A percentile compares a stretch with the other conserved stretches of the same genome.
Evolutionary conservation across 2,329 filamentous ascomycete genomes (phyloP).

Genomic region (Diaporthe longicolla): DNA sequence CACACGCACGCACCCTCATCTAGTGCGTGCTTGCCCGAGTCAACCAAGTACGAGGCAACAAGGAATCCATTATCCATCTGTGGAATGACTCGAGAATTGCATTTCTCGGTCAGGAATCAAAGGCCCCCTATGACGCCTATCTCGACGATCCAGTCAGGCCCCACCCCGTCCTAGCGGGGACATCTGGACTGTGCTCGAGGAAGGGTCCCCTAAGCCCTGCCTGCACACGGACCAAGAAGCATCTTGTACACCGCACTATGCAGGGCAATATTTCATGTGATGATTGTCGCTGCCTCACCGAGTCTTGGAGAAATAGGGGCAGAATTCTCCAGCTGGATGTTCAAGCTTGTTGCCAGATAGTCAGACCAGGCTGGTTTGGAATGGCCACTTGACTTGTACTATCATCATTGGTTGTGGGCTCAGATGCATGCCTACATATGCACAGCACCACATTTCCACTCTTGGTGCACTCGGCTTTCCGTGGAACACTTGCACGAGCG

Average conservation of each 20-base stretch:
- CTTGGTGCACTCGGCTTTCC: background rate
- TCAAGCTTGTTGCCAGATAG: background rate
- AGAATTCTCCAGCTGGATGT: background rate
- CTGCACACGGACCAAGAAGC: constrained; percentile 21
- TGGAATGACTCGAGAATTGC: constrained; percentile 26
- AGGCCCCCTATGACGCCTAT: constrained; percentile 25
- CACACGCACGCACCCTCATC: background rate
- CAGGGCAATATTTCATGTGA: background rate
- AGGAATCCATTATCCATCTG: background rate
- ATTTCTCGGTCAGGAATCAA: constrained; percentile 4
- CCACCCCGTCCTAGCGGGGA: background rate
- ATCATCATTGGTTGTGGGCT: background rate
- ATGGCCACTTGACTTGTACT: background rate
- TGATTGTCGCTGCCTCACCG: constrained; percentile 7
- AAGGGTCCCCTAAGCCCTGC: constrained; percentile 21
- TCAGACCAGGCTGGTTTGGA: background rate
- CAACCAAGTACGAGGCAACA: background rate
- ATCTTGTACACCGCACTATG: constrained; percentile 16
- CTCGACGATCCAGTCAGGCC: background rate
- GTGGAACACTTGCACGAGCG: background rate
- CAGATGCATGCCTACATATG: background rate
- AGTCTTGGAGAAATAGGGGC: background rate
- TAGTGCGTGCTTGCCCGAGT: background rate
- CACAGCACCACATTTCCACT: background rate
- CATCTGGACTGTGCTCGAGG: background rate